phyloP scores from a whole-genome alignment of 2,329 filamentous ascomycete genomes.

The Trichoderma arundinaceum region DNA sequence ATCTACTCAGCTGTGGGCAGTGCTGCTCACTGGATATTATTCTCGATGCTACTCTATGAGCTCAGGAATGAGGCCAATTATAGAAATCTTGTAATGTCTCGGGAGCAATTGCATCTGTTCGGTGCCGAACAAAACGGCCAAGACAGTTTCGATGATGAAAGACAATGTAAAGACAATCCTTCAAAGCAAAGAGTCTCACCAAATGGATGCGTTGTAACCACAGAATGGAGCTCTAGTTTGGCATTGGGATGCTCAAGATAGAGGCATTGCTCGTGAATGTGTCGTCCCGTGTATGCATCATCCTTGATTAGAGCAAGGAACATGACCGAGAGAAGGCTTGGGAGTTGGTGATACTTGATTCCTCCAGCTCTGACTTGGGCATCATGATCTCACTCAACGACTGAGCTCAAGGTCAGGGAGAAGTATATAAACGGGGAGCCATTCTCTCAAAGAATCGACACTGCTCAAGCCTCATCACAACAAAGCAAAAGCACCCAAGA shows the following conservation, averaged over 20 bases:
- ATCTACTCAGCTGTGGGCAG: not conserved
- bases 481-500: not conserved
- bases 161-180: not conserved
- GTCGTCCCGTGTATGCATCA: not conserved
- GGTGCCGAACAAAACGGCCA: not conserved
- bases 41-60: not conserved
- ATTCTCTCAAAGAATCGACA: not conserved
- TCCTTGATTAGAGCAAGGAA: not conserved
- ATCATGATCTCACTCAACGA: too few relatives aligned
- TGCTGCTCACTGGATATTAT: not conserved
- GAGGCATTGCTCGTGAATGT: not conserved
- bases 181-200: not conserved
- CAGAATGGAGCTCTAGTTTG: not conserved
- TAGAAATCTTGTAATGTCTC: not conserved
- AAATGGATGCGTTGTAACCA: not conserved
- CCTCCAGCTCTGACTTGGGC: not conserved
- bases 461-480: not conserved
- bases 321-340: not conserved
- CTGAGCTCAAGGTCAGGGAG: too few relatives aligned
- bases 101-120: not conserved
- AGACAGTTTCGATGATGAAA: not conserved
- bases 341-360: not conserved
- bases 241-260: not conserved
- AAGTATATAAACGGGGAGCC: too few relatives aligned
- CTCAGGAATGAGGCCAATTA: not conserved